These are phyloP conservation scores for Sarocladium brachiariae DNA, from an alignment of 2,329 filamentous ascomycete species.

Conservation along the genomic window DNA sequence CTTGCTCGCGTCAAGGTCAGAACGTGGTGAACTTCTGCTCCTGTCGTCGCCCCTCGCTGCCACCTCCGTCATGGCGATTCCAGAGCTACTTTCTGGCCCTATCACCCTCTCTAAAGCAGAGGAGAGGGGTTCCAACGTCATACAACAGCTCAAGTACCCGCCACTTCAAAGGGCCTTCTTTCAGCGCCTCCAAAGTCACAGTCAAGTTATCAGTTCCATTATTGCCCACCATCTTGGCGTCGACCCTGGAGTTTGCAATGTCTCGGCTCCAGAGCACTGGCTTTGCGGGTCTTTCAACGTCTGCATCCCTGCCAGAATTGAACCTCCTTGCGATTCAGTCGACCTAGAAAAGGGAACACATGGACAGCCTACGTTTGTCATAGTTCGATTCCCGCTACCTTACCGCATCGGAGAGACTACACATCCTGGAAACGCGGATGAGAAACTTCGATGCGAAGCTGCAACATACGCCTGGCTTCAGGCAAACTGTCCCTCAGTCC, in stretches of 20 bases:
- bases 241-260: conserved; percentile 3
- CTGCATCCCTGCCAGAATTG: conserved; percentile 22
- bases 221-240: conserved; percentile 9
- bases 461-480: conserved; percentile 18
- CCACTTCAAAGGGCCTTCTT: conserved; percentile 4
- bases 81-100: conserved; percentile 5
- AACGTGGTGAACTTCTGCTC: too few relatives aligned
- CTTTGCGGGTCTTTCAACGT: conserved; percentile 28
- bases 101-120: conserved; percentile 9
- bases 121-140: conserved; percentile 7
- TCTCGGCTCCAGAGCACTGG: conserved; percentile 10
- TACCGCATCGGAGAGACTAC: conserved; percentile 29
- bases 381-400: conserved; percentile 25
- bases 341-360: too few relatives aligned
- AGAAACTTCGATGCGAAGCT: conserved; percentile 28
- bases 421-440: conserved; percentile 32
- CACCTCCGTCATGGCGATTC: conserved; percentile 8
- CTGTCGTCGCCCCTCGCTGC: background rate
- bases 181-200: conserved; percentile 4
- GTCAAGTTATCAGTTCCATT: conserved; percentile 6
- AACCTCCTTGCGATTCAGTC: background rate
- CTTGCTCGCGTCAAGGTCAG: too few relatives aligned
- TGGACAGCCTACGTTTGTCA: conserved; percentile 11
- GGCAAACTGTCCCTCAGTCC: conserved; percentile 19
- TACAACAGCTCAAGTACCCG: conserved; percentile 7